Percentiles rank a stretch among this genome's conserved stretches.
These are phyloP conservation scores for Vanrija sp. DNA, from an alignment of 1,284 basidiomycete species.

Conservation along the genomic window DNA sequence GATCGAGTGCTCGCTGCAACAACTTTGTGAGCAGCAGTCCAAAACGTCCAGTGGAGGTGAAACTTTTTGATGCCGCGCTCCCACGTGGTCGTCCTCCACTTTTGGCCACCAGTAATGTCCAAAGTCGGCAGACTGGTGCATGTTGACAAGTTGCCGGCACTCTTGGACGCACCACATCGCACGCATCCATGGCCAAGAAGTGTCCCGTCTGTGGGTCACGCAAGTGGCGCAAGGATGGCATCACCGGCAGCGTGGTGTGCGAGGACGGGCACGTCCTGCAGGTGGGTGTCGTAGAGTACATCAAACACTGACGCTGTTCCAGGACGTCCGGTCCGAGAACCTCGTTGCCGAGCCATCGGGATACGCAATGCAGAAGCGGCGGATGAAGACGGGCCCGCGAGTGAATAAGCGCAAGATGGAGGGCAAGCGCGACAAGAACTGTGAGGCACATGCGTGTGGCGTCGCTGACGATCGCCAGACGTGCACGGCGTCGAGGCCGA, in stretches of 20 bases:
- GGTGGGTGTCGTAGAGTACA: slow-evolving; percentile 18
- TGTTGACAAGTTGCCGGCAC: background rate
- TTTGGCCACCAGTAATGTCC: background rate
- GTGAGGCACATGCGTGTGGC: slow-evolving; percentile 20
- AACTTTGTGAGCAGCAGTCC: no score
- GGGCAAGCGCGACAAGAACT: slow-evolving; percentile 32
- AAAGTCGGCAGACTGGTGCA: no score
- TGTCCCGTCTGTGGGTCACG: slow-evolving; percentile 45
- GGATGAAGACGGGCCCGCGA: slow-evolving; percentile 21
- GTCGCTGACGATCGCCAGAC: slow-evolving; percentile 53
- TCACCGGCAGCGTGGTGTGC: slow-evolving; percentile 42
- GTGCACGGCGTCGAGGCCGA: slow-evolving; percentile 72
- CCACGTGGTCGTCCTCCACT: slow-evolving; percentile 18
- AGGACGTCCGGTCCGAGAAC: slow-evolving; percentile 45
- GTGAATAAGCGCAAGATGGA: slow-evolving; percentile 27
- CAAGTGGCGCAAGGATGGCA: slow-evolving; percentile 41
- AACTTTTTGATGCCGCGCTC: slow-evolving; percentile 17
- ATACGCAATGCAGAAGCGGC: slow-evolving; percentile 36
- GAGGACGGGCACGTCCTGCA: slow-evolving; percentile 48
- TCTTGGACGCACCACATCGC: background rate
- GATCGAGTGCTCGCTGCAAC: no score
- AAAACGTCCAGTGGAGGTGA: no score
- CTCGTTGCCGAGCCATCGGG: slow-evolving; percentile 29
- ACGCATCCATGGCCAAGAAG: slow-evolving; percentile 31
- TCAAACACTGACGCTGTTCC: background rate